Conservation (phyloP, 768 basidiomycete species). For the Kwoniella bestiolae region DNA sequence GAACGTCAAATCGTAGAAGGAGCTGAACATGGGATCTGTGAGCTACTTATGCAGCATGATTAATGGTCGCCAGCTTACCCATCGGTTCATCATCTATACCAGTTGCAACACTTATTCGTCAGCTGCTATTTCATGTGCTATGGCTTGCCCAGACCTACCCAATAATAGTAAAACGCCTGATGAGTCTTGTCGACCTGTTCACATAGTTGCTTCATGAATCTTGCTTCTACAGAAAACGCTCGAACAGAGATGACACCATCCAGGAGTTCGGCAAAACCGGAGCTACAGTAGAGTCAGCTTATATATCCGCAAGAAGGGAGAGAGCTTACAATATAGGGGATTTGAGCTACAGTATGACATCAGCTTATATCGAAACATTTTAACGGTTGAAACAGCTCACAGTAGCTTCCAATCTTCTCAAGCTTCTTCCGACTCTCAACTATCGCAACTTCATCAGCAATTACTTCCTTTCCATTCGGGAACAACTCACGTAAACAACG, state of each 20-base stretch:
- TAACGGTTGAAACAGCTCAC: constrained; percentile 64
- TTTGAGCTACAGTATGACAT: constrained; percentile 62
- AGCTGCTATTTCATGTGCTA: neutral
- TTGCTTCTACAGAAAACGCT: constrained; percentile 79
- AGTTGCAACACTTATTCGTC: neutral
- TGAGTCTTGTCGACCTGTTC: constrained; percentile 61
- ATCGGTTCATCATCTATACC: constrained; percentile 49
- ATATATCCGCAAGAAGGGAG: neutral
- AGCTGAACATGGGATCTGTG: constrained; percentile 60
- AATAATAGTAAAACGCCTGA: constrained; percentile 75
- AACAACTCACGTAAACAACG: constrained; percentile 60
- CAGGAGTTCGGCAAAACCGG: constrained; percentile 62
- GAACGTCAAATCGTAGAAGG: constrained; percentile 76
- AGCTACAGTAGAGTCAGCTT: constrained; percentile 21
- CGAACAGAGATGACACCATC: constrained; percentile 92
- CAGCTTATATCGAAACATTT: neutral
- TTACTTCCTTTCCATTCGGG: neutral
- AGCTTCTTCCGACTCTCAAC: constrained; percentile 74
- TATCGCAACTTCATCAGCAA: constrained; percentile 16
- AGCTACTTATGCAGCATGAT: neutral
- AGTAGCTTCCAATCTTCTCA: constrained; percentile 89
- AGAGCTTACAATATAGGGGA: constrained; percentile 46
- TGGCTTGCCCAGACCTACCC: constrained; percentile 57
- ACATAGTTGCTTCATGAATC: constrained; percentile 77
- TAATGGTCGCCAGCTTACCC: constrained; percentile 29